phyloP scores from a whole-genome alignment of 148 eudicot genomes.

The Cornus kousa region DNA sequence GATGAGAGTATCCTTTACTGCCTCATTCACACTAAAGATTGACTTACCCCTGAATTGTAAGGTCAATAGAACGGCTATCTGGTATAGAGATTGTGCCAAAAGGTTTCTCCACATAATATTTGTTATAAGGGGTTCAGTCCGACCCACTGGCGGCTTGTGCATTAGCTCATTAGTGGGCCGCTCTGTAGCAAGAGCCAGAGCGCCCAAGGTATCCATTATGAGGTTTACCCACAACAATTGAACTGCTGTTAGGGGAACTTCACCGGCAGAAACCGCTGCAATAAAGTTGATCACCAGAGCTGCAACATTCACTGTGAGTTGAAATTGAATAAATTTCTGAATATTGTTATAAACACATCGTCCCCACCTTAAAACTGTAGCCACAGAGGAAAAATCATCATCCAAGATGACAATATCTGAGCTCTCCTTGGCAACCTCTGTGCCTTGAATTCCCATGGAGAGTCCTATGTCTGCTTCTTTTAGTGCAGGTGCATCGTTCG shows the following conservation, averaged over 20 bases:
- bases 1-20: slow-evolving; percentile 62
- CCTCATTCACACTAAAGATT: slow-evolving; percentile 47
- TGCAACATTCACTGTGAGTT: slow-evolving; percentile 84
- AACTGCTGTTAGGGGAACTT: slow-evolving; percentile 74
- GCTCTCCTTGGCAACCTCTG: slow-evolving; percentile 90
- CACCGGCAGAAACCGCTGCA: slow-evolving; percentile 79
- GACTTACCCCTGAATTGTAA: slow-evolving; percentile 65
- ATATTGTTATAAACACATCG: slow-evolving; percentile 76
- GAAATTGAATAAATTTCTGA: slow-evolving; percentile 83
- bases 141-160: slow-evolving; percentile 64
- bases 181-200: slow-evolving; percentile 83
- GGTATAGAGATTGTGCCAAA: slow-evolving; percentile 60
- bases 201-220: slow-evolving; percentile 85
- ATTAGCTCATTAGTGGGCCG: slow-evolving; percentile 68
- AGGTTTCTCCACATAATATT: slow-evolving; percentile 89
- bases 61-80: slow-evolving; percentile 56
- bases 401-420: slow-evolving; percentile 80
- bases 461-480: slow-evolving; percentile 92
- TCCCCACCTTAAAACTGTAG: slow-evolving; percentile 72
- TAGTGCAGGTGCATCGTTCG: slow-evolving; percentile 80
- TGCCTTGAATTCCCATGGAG: slow-evolving; percentile 87
- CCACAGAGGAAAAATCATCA: slow-evolving; percentile 69
- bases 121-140: slow-evolving; percentile 71
- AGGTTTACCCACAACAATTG: slow-evolving; percentile 86
- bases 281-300: slow-evolving; percentile 75